Conservation (phyloP, 345 rosid species). For the Eutrema yunnanense region DNA sequence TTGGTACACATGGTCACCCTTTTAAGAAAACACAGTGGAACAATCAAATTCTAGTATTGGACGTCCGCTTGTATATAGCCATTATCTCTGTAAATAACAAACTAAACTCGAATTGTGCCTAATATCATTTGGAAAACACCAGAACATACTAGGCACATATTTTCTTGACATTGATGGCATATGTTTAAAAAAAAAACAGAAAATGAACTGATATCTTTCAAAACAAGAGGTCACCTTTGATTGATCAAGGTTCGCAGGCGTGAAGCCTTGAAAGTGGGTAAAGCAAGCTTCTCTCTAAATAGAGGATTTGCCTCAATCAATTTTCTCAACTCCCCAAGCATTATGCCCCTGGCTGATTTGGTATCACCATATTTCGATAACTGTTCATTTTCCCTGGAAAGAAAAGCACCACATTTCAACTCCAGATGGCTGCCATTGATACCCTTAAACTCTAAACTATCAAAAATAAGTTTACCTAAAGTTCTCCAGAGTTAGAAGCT, state of each 20-base stretch:
- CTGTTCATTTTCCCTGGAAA: conserved; percentile 76
- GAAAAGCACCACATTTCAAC: not conserved
- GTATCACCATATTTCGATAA: conserved; percentile 89
- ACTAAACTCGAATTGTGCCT: not conserved
- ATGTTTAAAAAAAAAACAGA: not conserved
- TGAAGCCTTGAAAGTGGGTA: conserved; percentile 71
- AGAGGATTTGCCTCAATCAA: conserved; percentile 86
- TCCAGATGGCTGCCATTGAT: not conserved
- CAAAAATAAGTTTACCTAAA: conserved; percentile 47
- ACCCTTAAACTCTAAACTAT: not conserved
- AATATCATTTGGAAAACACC: not conserved
- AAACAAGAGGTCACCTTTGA: conserved; percentile 52
- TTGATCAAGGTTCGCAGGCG: conserved; percentile 79
- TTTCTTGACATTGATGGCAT: not conserved
- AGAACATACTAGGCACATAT: not conserved
- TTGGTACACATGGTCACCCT: not conserved
- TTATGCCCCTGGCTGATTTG: conserved; percentile 76
- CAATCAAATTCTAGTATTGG: not conserved
- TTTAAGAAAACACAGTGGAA: not conserved
- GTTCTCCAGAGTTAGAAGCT: conserved; percentile 70
- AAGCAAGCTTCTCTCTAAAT: conserved; percentile 76
- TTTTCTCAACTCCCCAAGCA: conserved; percentile 81
- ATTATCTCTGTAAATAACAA: not conserved
- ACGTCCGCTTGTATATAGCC: not conserved
- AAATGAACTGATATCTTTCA: not conserved